Evolutionary conservation across 1,139 yeast species (phyloP).

Genomic region (Blastobotrys aristatus): DNA sequence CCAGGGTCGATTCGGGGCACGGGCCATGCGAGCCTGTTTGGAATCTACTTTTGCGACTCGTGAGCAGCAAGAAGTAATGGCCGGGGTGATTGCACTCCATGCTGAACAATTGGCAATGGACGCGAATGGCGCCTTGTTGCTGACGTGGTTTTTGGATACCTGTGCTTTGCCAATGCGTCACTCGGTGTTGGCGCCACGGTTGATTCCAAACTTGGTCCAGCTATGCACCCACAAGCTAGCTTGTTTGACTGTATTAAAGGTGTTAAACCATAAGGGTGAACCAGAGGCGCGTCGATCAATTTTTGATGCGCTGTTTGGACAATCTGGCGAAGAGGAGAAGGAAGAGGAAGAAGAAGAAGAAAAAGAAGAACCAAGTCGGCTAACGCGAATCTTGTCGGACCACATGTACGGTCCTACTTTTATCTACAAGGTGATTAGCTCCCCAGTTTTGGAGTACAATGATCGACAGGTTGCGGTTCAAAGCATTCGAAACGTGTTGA

Average conservation of each 20-base stretch:
- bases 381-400: constrained; percentile 52
- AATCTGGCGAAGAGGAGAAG: constrained; percentile 6
- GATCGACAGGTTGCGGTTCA: constrained; percentile 54
- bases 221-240: constrained; percentile 85
- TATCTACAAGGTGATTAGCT: constrained; percentile 60
- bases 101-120: constrained; percentile 78
- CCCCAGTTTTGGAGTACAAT: constrained; percentile 34
- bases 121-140: constrained; percentile 79
- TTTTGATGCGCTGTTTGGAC: constrained; percentile 53
- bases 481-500: constrained; percentile 57
- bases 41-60: constrained; percentile 64
- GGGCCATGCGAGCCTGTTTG: constrained; percentile 89
- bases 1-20: constrained; percentile 88
- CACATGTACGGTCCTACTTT: constrained; percentile 79
- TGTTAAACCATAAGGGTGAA: constrained; percentile 63
- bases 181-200: constrained; percentile 49
- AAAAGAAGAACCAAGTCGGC: constrained; percentile 22
- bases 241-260: constrained; percentile 73
- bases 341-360: constrained; percentile 13
- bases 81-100: constrained; percentile 72
- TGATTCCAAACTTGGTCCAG: constrained; percentile 57
- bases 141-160: constrained; percentile 94
- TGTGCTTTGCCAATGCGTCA: constrained; percentile 61
- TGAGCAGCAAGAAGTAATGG: constrained; percentile 70
- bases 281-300: constrained; percentile 56